phyloP scores from a whole-genome alignment of 257 asterid genomes.

The Solanum neorickii region DNA sequence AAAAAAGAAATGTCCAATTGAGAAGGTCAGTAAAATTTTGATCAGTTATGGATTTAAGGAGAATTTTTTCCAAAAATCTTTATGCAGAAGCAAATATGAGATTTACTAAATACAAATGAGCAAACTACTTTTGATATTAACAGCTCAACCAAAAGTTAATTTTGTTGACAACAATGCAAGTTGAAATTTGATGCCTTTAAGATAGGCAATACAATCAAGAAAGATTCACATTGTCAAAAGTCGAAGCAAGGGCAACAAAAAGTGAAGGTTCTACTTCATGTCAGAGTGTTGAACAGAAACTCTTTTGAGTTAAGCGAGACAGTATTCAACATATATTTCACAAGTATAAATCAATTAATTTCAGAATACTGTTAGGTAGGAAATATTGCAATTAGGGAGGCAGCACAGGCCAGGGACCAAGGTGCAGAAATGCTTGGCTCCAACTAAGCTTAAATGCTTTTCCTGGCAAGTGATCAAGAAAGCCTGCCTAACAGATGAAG shows the following conservation, averaged over 20 bases:
- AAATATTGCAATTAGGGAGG: not conserved
- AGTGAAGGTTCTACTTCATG: not conserved
- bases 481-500: not conserved
- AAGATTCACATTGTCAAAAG: not conserved
- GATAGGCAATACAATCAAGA: not conserved
- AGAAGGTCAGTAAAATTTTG: not conserved
- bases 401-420: not conserved
- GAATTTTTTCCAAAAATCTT: not conserved
- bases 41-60: not conserved
- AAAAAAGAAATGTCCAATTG: not conserved
- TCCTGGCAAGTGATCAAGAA: not conserved
- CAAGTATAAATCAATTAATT: not conserved
- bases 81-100: not conserved
- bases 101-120: not conserved
- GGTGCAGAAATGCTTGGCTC: not conserved
- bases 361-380: not conserved
- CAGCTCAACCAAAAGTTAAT: not conserved
- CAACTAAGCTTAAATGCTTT: not conserved
- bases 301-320: not conserved
- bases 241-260: not conserved
- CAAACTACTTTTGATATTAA: not conserved
- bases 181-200: not conserved
- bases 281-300: not conserved
- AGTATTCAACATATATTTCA: not conserved
- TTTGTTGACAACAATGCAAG: not conserved